Evolutionary conservation across 495 filamentous ascomycete genomes (phyloP), one percentile per base, ranked within the genome.

Genomic region (Xylaria curta): DNA sequence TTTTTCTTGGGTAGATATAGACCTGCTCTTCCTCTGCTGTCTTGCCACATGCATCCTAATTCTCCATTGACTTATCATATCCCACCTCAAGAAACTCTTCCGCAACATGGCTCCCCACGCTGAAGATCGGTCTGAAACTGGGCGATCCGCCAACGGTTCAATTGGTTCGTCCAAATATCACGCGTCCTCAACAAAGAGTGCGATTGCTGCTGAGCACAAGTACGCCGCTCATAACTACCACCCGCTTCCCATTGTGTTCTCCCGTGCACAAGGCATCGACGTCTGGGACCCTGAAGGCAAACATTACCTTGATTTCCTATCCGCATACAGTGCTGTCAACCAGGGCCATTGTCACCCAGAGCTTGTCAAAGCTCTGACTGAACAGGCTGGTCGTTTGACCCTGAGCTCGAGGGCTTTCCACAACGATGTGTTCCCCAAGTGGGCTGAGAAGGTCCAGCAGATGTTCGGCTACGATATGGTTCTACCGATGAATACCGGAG

Each of bases 141-240:
- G 76, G 75, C 76, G 72, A 75, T 66, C 76, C 74, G 73, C 79
- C 73, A 75, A 76, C 68, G 76, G 71, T 53, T 71, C 78, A 36
- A 75, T 79, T 70, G 79, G 75, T 21, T 76, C 78, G 47, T 85
- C 85, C 58, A 83, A 84, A 69, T 94, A 94, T 84, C 97, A 98
- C 83, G 88, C 93, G 26, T 78, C 91, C 60, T 92, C 95, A 28
- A 93, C 94, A n/a, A 83, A 88, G 44, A 85, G 85, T 70, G 96
- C 96, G 69, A 94, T 98, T 77, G 81, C 89, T 36, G 87, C 89
- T 68, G 96, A 99, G 83, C 84, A 93, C 76, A 85, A 91, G 64
- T 95, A 89, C 82, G 96, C 96, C 53, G 96, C 96, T 54, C 96
- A 99, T 88, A 99, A 99, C 83, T 99, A 99, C 84, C 94, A 98